A percentile compares a stretch with the other conserved stretches of the same genome.
Conservation (phyloP, 495 filamentous ascomycete species). For the Peziza echinospora region DNA sequence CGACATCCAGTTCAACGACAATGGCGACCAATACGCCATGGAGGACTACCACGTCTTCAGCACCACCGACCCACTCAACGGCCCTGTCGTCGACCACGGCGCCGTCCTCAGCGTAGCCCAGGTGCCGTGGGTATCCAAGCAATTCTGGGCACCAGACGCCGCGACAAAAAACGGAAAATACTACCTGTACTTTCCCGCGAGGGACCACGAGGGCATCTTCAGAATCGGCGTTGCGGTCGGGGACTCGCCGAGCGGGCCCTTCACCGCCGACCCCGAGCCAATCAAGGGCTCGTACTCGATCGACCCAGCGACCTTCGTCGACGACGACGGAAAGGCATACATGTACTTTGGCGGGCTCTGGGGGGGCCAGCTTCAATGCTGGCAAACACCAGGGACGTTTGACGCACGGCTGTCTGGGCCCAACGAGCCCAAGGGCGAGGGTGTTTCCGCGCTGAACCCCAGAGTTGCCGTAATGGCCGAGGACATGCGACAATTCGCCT, state of each 20-base stretch:
- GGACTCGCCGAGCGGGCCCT: constrained; percentile 34
- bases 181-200: constrained; percentile 43
- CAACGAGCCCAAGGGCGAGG: constrained; percentile 32
- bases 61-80: constrained; percentile 15
- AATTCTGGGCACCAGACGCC: constrained; percentile 44
- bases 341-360: constrained; percentile 47
- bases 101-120: constrained; percentile 30
- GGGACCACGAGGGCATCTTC: constrained; percentile 37
- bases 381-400: constrained; percentile 28
- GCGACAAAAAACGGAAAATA: constrained; percentile 37
- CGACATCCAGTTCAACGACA: constrained; percentile 45
- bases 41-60: constrained; percentile 46
- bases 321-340: constrained; percentile 38
- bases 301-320: constrained; percentile 42
- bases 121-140: constrained; percentile 41
- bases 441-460: constrained; percentile 30
- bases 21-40: constrained; percentile 70
- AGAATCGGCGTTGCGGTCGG: constrained; percentile 40
- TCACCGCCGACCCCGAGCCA: constrained; percentile 33
- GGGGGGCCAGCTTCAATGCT: constrained; percentile 47
- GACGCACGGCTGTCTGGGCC: constrained; percentile 25
- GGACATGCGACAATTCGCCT: constrained; percentile 39
- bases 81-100: constrained; percentile 36
- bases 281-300: constrained; percentile 40
- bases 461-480: constrained; percentile 37